Conservation (phyloP, 176 grass and related monocot species). For the Lolium rigidum region DNA sequence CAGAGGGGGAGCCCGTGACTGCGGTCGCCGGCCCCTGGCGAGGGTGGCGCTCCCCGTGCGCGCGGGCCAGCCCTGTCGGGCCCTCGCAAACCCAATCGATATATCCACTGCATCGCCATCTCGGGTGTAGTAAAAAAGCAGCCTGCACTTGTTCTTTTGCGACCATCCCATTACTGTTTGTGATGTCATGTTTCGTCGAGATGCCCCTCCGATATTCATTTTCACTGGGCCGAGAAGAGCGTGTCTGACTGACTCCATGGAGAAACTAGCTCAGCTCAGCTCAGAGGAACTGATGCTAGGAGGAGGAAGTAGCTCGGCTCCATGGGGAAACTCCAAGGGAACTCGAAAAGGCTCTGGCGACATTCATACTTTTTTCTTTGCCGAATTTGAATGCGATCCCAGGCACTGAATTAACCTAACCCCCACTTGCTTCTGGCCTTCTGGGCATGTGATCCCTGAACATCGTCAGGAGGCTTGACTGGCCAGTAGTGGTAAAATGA, state of each 20-base stretch:
- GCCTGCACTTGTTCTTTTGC: not conserved
- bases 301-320: not conserved
- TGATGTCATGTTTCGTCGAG: not conserved
- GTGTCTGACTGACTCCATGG: not conserved
- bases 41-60: not conserved
- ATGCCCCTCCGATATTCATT: not conserved
- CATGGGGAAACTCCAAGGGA: slow-evolving; percentile 5
- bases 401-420: not conserved
- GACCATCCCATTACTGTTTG: not conserved
- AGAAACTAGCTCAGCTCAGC: too few relatives aligned
- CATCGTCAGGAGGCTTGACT: not conserved
- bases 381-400: slow-evolving; percentile 35
- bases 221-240: not conserved
- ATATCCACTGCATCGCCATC: not conserved
- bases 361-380: not conserved
- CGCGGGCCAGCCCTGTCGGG: slow-evolving; percentile 1
- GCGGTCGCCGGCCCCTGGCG: not conserved
- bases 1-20: slow-evolving; percentile 9
- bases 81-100: not conserved
- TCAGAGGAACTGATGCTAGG: not conserved
- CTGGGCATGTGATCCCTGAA: slow-evolving; percentile 8
- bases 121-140: not conserved
- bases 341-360: not conserved
- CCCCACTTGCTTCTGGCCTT: not conserved
- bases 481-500: not conserved